Evolutionary conservation across 2,329 filamentous ascomycete species (phyloP), one percentile per base, ranked within the genome.

Genomic region (Ampelomyces quisqualis): DNA sequence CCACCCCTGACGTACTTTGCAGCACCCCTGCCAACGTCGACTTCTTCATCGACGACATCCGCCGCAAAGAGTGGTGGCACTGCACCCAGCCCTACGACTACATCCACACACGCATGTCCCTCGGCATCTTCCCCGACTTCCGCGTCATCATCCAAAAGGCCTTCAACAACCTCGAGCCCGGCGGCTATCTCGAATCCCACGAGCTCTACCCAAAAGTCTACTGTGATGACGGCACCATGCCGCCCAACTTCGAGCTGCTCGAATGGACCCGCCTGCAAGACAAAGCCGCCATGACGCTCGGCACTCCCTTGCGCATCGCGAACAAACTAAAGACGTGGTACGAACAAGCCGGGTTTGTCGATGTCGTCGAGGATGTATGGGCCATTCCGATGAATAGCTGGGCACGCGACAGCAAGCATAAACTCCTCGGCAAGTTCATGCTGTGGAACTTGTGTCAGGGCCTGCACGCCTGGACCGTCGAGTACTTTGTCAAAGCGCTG

Each of bases 11-110:
- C 15, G 15, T 33, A 9, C 6, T 32, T 32, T 19, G 3, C 21
- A 67, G 65, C 51, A 58, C 88, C 1, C 85, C 86, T 0, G 77
- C 79, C 13, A 90, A 90, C 48, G 83, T 89, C 10, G 79, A 81
- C 47, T 90, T 90, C 51, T 81, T 81, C 45, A 77, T 90, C 31
- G 85, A 89, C 58, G 85, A 90, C 58, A 74, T 77, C 35, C 79
- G 82, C 57, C 70, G 74, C 1, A 71, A 49, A 7, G 77, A 85
- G 40, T 82, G 80, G 80, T 69, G 78, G 68, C 59, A 79, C 68
- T 68, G 73, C 4, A 41, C 38, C 15, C 43, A 55, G 8, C 55
- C 68, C 49, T 74, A 83, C 53, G 80, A 84, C 62, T 77, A 77
- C 44, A 74, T 85, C 42, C 81, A 84, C 62, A 74, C 78, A 2